These are phyloP conservation scores for Guillardia theta DNA, from an alignment of 78 protist genomes.

Conservation along the genomic window DNA sequence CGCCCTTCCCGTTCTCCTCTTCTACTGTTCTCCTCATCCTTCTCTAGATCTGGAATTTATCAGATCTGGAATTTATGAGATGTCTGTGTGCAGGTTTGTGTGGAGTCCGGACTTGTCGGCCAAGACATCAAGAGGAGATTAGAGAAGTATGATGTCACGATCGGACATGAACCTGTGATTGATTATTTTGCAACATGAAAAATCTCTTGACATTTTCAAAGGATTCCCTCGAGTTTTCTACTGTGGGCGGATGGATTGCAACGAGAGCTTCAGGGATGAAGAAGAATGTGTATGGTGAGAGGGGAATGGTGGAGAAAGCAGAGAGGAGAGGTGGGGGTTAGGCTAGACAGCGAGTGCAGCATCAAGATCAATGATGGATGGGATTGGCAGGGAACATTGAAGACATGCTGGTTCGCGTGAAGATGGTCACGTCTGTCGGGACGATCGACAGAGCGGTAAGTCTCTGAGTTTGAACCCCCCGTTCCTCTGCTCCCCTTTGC, in stretches of 20 bases:
- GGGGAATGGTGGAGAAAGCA: no score
- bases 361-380: no score
- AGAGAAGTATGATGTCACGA: constrained; percentile 58
- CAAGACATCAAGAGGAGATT: constrained; percentile 72
- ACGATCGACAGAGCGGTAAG: constrained; percentile 52
- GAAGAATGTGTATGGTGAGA: background rate
- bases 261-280: constrained; percentile 78
- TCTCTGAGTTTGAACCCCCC: background rate
- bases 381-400: constrained; percentile 23
- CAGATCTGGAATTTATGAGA: background rate
- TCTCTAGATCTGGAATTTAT: background rate
- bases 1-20: background rate
- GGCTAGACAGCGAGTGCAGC: no score
- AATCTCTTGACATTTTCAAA: no score
- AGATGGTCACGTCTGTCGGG: constrained; percentile 79
- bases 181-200: no score
- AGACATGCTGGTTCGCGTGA: constrained; percentile 42
- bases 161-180: constrained; percentile 90
- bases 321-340: no score
- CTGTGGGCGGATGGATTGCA: constrained; percentile 90
- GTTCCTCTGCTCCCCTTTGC: no score
- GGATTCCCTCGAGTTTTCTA: constrained; percentile 69
- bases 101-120: constrained; percentile 84
- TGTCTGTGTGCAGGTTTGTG: constrained; percentile 58
- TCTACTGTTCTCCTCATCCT: background rate